Evolutionary conservation across 306 rosid species (phyloP), one percentile per base, ranked within the genome.

Genomic region (Glycine latifolia): DNA sequence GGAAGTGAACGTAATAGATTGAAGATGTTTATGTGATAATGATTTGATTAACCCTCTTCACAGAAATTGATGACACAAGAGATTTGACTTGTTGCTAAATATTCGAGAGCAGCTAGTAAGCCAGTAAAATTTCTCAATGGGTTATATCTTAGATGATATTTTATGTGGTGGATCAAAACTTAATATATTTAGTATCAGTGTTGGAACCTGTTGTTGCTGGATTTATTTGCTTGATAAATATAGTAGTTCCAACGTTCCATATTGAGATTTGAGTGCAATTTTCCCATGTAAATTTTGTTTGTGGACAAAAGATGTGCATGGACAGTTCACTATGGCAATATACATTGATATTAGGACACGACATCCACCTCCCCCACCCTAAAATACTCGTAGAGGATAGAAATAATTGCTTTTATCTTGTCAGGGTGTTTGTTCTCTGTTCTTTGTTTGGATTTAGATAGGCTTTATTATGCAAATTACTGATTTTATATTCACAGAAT

Each of bases 401-500:
- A 65, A 39, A 31, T 76, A 50, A 26, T 50, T 87, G 31, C 66
- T 76, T 61, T 74, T 39, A 41, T 75, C 12, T 67, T 81, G 60
- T 47, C 85, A 26, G 71, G 65, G 61, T 70, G 33, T 56, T 83
- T 70, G 16, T n/a, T 84, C 12, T 55, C 35, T 70, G 16, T n/a
- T 84, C 9, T 55, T 44, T 81, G 65, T 60, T 74, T 75, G 50
- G 44, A 43, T 83, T 56, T 76, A 56, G 48, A 62, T 31, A 35
- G 48, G 52, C 8, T 73, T 58, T 33, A 37, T 49, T 76, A 75
- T 82, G 74, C 79, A 62, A 54, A 75, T 33, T 50, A 35, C 39
- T 85, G 5, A 35, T 16, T 58, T 69, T 54, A 20, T 84, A 77
- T 15, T 73, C 17, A 50, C 80, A 95, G 98, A 84, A 82, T 68